Evolutionary conservation across 129 eudicot genomes (phyloP).

Genomic region (Pseudognaphalium luteoalbum): DNA sequence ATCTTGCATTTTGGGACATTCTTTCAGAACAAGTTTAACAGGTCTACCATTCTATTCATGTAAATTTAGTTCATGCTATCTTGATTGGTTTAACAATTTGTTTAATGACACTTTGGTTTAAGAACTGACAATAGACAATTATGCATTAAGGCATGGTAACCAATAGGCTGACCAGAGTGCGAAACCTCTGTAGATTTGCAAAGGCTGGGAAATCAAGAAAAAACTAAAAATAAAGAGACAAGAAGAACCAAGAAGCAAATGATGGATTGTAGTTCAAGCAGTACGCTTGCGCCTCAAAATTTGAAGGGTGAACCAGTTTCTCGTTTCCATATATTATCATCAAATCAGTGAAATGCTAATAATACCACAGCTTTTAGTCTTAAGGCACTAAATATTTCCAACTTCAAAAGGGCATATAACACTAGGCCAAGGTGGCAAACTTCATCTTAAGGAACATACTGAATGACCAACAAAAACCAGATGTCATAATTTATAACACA

Average conservation of each 20-base stretch:
- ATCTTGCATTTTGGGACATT: neutral
- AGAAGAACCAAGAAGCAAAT: neutral
- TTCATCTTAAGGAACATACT: slow-evolving; percentile 4
- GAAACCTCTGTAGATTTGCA: neutral
- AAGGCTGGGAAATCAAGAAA: too few relatives aligned
- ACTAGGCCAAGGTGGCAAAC: slow-evolving; percentile 5
- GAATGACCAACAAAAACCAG: neutral
- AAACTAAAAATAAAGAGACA: neutral
- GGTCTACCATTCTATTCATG: neutral
- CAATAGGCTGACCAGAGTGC: neutral
- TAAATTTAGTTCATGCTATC: neutral
- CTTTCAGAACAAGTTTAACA: neutral
- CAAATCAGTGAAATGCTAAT: neutral
- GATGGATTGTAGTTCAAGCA: neutral
- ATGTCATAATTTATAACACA: slow-evolving; percentile 8
- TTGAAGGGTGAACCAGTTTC: neutral
- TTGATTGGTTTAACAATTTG: neutral
- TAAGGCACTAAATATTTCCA: neutral
- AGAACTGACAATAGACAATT: neutral
- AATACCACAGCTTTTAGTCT: slow-evolving; percentile 2
- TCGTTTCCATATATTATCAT: neutral
- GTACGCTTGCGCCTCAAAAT: neutral
- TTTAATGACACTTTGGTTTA: neutral
- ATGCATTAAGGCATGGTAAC: neutral
- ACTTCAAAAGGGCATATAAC: neutral